Percentiles rank a stretch among this genome's conserved stretches.
Evolutionary conservation across 129 eudicot genomes (phyloP).

Genomic region (Tanacetum coccineum): DNA sequence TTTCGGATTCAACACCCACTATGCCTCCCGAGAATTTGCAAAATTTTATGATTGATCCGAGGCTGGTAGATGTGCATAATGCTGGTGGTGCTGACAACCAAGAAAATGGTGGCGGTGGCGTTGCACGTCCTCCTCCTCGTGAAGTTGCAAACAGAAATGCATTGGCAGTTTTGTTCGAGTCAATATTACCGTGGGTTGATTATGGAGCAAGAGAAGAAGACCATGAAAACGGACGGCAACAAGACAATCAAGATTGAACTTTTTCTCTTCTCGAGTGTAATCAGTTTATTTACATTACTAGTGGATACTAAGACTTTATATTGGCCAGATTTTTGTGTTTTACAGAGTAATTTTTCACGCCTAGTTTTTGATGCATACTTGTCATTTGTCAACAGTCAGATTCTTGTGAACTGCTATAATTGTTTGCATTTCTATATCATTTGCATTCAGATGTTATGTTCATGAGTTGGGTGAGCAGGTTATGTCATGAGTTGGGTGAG

Average conservation of each 20-base stretch:
- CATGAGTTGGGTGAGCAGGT: neutral
- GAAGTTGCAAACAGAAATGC: slow-evolving; percentile 65
- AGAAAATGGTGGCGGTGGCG: slow-evolving; percentile 11
- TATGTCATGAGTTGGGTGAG: neutral
- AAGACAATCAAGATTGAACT: slow-evolving; percentile 34
- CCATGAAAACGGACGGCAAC: slow-evolving; percentile 29
- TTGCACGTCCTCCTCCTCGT: slow-evolving; percentile 41
- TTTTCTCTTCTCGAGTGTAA: neutral
- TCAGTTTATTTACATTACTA: slow-evolving; percentile 2
- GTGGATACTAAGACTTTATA: neutral
- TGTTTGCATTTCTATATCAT: neutral
- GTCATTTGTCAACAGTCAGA: neutral
- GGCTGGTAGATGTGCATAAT: slow-evolving; percentile 48
- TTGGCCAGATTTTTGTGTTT: neutral
- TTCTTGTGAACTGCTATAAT: neutral
- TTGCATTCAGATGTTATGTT: neutral
- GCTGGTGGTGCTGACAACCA: slow-evolving; percentile 25
- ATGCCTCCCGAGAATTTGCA: slow-evolving; percentile 91
- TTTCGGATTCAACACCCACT: slow-evolving; percentile 85
- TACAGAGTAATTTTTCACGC: neutral
- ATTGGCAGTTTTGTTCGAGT: slow-evolving; percentile 69
- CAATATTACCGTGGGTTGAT: slow-evolving; percentile 72
- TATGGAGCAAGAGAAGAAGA: slow-evolving; percentile 50
- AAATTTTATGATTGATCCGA: slow-evolving; percentile 69
- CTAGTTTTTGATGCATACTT: neutral